These are phyloP conservation scores for Calonectria pseudoturangicola DNA, from an alignment of 2,329 filamentous ascomycete genomes.

Conservation along the genomic window DNA sequence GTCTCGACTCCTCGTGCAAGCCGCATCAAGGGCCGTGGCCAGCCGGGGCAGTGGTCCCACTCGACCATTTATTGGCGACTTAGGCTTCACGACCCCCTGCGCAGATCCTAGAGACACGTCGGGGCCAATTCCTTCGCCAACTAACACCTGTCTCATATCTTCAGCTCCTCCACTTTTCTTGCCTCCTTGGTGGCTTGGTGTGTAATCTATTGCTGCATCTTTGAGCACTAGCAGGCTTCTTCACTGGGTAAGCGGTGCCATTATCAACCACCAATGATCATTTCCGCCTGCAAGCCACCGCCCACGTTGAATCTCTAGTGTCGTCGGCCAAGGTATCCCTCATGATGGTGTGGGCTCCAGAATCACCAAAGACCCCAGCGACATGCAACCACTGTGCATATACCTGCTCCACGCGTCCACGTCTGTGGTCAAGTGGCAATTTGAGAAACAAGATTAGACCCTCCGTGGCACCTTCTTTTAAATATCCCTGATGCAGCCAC, in stretches of 20 bases:
- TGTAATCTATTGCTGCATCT: background rate
- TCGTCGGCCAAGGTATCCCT: background rate
- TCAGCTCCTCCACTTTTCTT: constrained; percentile 28
- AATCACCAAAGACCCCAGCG: background rate
- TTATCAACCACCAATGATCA: constrained; percentile 11
- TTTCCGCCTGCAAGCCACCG: constrained; percentile 18
- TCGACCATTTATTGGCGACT: no score
- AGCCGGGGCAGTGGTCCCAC: background rate
- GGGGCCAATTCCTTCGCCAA: background rate
- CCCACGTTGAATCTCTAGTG: constrained; percentile 15
- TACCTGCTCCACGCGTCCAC: constrained; percentile 12
- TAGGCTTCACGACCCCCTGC: background rate
- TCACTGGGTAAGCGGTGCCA: background rate
- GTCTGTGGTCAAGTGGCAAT: constrained; percentile 18
- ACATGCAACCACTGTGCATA: constrained; percentile 19
- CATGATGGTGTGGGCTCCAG: background rate
- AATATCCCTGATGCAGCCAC: constrained; percentile 23
- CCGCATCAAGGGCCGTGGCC: constrained; percentile 2
- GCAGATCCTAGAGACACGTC: background rate
- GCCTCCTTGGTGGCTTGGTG: constrained; percentile 3
- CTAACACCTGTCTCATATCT: constrained; percentile 22
- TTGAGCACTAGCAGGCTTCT: background rate
- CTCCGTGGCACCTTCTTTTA: constrained; percentile 11
- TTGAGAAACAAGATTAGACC: background rate
- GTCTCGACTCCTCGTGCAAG: background rate